These are phyloP conservation scores for Rhynchospora pubera DNA, from an alignment of 176 grass and related monocot species.

Conservation along the genomic window DNA sequence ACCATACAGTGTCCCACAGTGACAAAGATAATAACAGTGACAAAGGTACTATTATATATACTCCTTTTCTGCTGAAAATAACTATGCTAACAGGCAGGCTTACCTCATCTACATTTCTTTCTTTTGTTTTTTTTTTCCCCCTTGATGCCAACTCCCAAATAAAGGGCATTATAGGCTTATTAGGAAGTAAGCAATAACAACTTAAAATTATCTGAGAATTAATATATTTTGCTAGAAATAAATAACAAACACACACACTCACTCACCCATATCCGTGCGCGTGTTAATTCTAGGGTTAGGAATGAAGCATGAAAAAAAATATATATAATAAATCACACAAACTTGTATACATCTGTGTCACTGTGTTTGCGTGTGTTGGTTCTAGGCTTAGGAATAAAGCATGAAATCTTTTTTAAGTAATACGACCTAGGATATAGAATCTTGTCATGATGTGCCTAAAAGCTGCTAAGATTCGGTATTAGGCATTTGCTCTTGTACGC, in stretches of 20 bases:
- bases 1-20: background rate
- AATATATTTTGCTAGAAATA: background rate
- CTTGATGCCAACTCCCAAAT: background rate
- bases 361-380: no score
- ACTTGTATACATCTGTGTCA: background rate
- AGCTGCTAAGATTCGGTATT: background rate
- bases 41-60: no score
- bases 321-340: background rate
- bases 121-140: background rate
- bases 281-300: background rate
- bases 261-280: background rate
- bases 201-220: background rate
- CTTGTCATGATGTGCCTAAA: background rate
- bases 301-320: background rate
- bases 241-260: background rate
- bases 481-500: background rate
- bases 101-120: background rate
- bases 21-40: no score
- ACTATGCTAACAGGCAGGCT: background rate
- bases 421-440: background rate
- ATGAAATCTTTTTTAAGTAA: background rate
- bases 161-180: background rate
- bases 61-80: background rate
- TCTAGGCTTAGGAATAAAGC: background rate
- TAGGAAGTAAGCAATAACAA: background rate